Conservation (phyloP, 2,329 filamentous ascomycete species). For the Helotiales sp. region DNA sequence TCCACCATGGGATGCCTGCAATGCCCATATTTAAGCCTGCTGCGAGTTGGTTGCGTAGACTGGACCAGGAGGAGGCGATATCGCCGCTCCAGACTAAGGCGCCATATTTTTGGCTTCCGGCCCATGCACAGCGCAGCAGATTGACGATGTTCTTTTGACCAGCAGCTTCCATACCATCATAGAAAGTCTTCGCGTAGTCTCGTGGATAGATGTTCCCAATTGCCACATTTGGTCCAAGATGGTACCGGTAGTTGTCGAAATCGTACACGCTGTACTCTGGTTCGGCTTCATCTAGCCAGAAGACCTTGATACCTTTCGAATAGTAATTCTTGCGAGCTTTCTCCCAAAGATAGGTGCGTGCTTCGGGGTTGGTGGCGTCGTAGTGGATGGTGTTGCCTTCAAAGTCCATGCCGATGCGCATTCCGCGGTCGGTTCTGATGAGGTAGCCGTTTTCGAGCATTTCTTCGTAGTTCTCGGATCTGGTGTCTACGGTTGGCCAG, state of each 20-base stretch:
- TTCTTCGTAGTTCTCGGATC: constrained; percentile 63
- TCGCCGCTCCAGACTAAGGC: constrained; percentile 71
- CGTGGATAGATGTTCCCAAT: constrained; percentile 66
- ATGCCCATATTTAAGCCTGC: constrained; percentile 71
- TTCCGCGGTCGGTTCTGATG: constrained; percentile 64
- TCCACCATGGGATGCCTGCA: constrained; percentile 70
- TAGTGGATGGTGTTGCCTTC: constrained; percentile 64
- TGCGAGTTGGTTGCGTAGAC: constrained; percentile 62
- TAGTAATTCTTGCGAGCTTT: constrained; percentile 65
- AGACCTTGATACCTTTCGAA: constrained; percentile 63
- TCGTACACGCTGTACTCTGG: constrained; percentile 69
- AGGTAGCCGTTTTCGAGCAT: constrained; percentile 66
- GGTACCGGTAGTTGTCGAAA: constrained; percentile 69
- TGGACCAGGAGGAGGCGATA: constrained; percentile 67
- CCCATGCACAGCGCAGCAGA: constrained; percentile 61
- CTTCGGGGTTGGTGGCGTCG: constrained; percentile 66
- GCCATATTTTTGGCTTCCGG: constrained; percentile 65
- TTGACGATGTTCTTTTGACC: constrained; percentile 65
- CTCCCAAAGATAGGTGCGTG: constrained; percentile 63
- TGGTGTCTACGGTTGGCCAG: constrained; percentile 68
- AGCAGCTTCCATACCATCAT: constrained; percentile 58
- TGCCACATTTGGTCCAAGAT: constrained; percentile 56
- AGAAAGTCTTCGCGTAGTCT: constrained; percentile 63
- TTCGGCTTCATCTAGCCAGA: constrained; percentile 74
- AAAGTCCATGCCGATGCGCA: constrained; percentile 63